Percentiles rank a stretch among this genome's conserved stretches.
phyloP scores from a whole-genome alignment of 2,329 filamentous ascomycete genomes.

The Fusarium humuli region DNA sequence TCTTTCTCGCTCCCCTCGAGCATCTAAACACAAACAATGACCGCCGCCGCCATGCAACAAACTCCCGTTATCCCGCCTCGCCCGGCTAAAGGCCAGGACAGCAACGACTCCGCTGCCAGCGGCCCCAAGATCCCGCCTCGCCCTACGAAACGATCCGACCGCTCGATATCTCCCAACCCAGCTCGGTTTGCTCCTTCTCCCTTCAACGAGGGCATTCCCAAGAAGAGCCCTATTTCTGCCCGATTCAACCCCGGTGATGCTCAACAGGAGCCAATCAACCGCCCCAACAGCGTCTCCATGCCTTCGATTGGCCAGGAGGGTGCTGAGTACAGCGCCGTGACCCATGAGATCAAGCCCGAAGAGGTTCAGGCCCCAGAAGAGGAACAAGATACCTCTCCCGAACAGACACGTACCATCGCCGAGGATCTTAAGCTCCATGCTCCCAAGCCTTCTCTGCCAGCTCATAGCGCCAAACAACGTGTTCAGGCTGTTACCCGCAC shows the following conservation, averaged over 20 bases:
- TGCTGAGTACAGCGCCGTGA: slow-evolving; percentile 78
- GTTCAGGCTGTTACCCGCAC: slow-evolving; percentile 89
- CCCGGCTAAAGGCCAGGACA: slow-evolving; percentile 64
- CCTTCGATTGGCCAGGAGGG: slow-evolving; percentile 92
- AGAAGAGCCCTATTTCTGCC: slow-evolving; percentile 57
- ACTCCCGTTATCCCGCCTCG: slow-evolving; percentile 68
- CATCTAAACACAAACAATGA: slow-evolving; percentile 54
- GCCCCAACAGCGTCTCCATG: slow-evolving; percentile 81
- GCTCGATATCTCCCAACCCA: slow-evolving; percentile 80
- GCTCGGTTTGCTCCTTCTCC: slow-evolving; percentile 88
- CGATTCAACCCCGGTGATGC: slow-evolving; percentile 52
- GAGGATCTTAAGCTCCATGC: slow-evolving; percentile 88
- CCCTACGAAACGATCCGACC: slow-evolving; percentile 77
- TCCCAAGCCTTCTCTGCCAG: slow-evolving; percentile 86
- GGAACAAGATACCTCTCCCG: slow-evolving; percentile 62
- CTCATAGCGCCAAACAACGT: slow-evolving; percentile 82
- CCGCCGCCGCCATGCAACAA: slow-evolving; percentile 62
- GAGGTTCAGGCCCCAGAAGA: slow-evolving; percentile 56
- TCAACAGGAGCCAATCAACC: slow-evolving; percentile 60
- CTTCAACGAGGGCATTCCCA: slow-evolving; percentile 76
- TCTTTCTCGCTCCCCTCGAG: slow-evolving; percentile 33
- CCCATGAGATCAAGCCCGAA: slow-evolving; percentile 56
- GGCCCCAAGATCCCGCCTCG: slow-evolving; percentile 82
- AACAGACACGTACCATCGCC: slow-evolving; percentile 81
- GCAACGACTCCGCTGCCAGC: slow-evolving; percentile 50